Base-by-base conservation (phyloP, 1,284 basidiomycete genomes). In the Golubevia sp. region DNA sequence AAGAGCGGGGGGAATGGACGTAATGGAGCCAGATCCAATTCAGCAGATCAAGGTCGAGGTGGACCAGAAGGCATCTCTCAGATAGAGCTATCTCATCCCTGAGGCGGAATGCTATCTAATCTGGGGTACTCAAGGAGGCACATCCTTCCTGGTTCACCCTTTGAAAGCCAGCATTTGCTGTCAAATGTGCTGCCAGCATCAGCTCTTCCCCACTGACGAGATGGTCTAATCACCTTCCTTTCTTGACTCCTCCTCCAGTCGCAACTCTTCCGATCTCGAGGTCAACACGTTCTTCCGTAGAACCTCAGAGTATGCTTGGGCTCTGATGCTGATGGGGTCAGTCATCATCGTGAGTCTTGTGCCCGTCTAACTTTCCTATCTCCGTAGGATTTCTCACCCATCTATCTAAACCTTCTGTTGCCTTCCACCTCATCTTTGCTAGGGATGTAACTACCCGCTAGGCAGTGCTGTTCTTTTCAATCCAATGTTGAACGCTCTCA, bases 271-370 rank as follows among this genome's bases (percentile, higher is more conserved):
- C 65, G 86, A 88, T 49, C 85, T 93, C 3, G 92, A 93, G 82
- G 84, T 86, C 20, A 85, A 86, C n/a, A 86, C 88, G 53, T 93
- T 88, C 75, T 67, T 80, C 1, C 81, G 86, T 18, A 87, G 87
- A 58, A 90, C 91, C 0, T 87, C 90, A 1, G 91, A 92, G 82
- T 88, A 89, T 58, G 90, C 89, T 24, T 92, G 89, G 88, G 74
- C 72, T 0, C 62, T 78, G 53, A 58, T 68, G 61, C 82, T 90
- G 49, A 88, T 89, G 20, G 84, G 86, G 34, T 82, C 84, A 13
- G 85, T 85, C 2, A 89, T 92, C 49, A 84, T 91, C 49, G 90
- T 91, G 83, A 67, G 89, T 30, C 11, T 53, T 38, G 21, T 24
- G 20, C 7, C n/a, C 23, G 21, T 34, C 61, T 15, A 25, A n/a